Evolutionary conservation across 2,329 filamentous ascomycete species (phyloP), one percentile per base, ranked within the genome.

Genomic region (Paramyrothecium sp.): DNA sequence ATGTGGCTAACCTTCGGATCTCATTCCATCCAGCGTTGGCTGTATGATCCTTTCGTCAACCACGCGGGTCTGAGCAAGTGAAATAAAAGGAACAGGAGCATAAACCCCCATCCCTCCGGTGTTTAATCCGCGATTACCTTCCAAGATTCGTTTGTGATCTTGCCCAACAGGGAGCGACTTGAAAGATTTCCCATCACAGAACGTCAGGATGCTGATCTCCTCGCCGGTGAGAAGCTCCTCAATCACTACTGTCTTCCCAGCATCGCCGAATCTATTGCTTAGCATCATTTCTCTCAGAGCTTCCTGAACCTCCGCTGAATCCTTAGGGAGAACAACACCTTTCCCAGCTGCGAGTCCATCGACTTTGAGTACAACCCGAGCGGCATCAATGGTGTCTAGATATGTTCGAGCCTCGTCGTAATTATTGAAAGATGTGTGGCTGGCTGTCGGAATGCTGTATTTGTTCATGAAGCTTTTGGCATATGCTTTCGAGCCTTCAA

Each of bases 401-500:
- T 92, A 90, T 61, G 80, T 70, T 53, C 73, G 75, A 2, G 88
- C 88, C 3, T 78, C 70, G 54, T 85, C 79, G 68, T 87, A 86
- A 55, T 82, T 74, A 61, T 76, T 80, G 70, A 92, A 92, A 71
- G 88, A 91, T 63, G 81, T 78, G 70, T 91, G 91, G 38, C 79
- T 79, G 12, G 90, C 90, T 0, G 90, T 92, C 19, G 89, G 89
- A 61, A 93, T 92, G 58, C 78, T 80, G 70, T 91, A 80, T 49
- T 82, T 80, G 66, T 84, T 81, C 90, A 93, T 93, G 67, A 93
- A 92, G 67, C 90, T 87, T 68, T 93, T 92, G 44, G 87, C 86
- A 69, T 90, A 92, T 1, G 88, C 84, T 73, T 93, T 93, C 65
- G 86, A 90, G 46, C 90, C 90, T 69, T 93, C 90, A 81, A 93